Evolutionary conservation across 2,329 filamentous ascomycete genomes (phyloP).

Genomic region (Ceratocystis alfenasii): DNA sequence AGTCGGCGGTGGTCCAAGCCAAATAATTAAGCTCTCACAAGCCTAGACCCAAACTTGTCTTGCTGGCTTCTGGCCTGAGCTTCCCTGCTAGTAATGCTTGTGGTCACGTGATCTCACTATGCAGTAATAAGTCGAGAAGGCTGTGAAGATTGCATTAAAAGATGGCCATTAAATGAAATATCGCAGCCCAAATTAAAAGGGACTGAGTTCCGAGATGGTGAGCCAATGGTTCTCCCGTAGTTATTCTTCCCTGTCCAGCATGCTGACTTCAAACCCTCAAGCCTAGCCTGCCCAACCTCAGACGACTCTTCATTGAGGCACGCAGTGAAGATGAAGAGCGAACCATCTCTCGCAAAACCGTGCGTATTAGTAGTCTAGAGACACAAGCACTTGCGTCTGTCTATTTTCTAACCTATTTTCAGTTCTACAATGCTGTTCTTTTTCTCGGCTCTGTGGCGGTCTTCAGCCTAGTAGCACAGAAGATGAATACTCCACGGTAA

Average conservation of each 20-base stretch:
- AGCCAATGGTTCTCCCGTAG: background rate
- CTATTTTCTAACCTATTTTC: constrained; percentile 9
- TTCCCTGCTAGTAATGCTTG: background rate
- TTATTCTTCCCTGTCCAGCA: too few relatives aligned
- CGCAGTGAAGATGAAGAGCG: constrained; percentile 88
- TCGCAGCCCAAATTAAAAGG: background rate
- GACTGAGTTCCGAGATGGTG: constrained; percentile 14
- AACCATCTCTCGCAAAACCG: constrained; percentile 83
- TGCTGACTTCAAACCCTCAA: constrained; percentile 27
- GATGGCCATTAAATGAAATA: background rate
- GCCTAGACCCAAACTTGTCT: constrained; percentile 13
- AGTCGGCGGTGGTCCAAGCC: constrained; percentile 1
- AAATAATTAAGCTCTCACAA: constrained; percentile 1
- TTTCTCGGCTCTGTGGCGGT: constrained; percentile 95
- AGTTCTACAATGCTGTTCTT: constrained; percentile 96
- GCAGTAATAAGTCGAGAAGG: background rate
- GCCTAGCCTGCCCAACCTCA: constrained; percentile 83
- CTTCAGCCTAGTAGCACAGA: constrained; percentile 86
- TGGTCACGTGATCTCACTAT: background rate
- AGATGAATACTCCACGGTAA: constrained; percentile 49
- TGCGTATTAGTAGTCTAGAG: constrained; percentile 38
- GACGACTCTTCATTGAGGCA: constrained; percentile 88
- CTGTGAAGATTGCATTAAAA: background rate
- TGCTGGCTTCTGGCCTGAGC: constrained; percentile 19
- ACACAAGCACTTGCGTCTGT: background rate